Evolutionary conservation across 176 grass and related monocot species (phyloP).

Genomic region (Coix lacrymajobi): DNA sequence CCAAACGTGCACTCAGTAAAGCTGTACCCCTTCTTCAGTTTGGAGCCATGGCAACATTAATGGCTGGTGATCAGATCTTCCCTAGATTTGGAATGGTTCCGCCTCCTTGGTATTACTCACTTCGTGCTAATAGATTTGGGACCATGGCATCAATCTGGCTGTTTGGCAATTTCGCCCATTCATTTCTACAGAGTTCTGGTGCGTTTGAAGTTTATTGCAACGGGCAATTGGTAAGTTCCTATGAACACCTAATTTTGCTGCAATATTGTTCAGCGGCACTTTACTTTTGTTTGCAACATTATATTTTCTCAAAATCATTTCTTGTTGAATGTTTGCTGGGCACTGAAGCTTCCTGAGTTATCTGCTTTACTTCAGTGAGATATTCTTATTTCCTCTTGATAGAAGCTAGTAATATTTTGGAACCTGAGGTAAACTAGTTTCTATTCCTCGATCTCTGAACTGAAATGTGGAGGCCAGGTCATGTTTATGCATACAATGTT

Average conservation of each 20-base stretch:
- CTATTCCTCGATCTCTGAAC: not conserved
- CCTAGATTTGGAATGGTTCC: slow-evolving; percentile 89
- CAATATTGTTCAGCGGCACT: not conserved
- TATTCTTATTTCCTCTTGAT: not conserved
- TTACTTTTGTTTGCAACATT: not conserved
- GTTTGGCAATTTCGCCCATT: slow-evolving; percentile 82
- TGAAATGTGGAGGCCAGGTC: not conserved
- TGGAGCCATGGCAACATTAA: slow-evolving; percentile 73
- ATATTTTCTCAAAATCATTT: not conserved
- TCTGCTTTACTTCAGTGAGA: not conserved
- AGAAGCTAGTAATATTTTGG: not conserved
- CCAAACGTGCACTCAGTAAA: slow-evolving; percentile 81
- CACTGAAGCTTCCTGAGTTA: not conserved
- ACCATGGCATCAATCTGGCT: slow-evolving; percentile 85
- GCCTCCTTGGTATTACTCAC: slow-evolving; percentile 73
- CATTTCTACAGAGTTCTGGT: slow-evolving; percentile 86
- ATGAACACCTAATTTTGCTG: slow-evolving; percentile 6
- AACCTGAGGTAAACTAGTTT: not conserved
- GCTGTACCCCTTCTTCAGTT: slow-evolving; percentile 81
- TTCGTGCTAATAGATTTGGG: slow-evolving; percentile 95
- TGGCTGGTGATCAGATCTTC: slow-evolving; percentile 94
- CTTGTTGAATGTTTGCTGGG: not conserved
- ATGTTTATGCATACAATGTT: not conserved
- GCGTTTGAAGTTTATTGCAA: slow-evolving; percentile 98
- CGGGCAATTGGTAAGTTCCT: slow-evolving; percentile 74